phyloP scores from a whole-genome alignment of 306 rosid species.

The Oemleria cerasiformis region DNA sequence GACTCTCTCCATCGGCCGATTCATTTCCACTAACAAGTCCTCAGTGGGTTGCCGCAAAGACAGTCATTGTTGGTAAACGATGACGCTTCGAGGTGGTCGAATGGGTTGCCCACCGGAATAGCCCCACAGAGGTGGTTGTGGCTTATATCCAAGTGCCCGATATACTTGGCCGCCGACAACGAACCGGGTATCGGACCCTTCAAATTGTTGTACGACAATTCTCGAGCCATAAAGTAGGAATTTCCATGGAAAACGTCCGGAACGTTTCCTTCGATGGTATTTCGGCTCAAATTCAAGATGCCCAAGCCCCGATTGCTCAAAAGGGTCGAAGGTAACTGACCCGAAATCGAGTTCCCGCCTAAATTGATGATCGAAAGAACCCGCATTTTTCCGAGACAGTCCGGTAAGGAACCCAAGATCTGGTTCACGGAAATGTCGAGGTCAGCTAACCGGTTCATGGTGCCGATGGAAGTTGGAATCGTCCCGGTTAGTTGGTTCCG shows the following conservation, averaged over 20 bases:
- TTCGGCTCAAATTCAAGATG: constrained; percentile 74
- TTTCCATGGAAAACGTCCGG: constrained; percentile 69
- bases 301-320: constrained; percentile 68
- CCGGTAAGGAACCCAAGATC: constrained; percentile 53
- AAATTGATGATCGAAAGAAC: constrained; percentile 71
- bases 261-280: constrained; percentile 58
- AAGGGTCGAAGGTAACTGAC: constrained; percentile 52
- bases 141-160: constrained; percentile 85
- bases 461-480: constrained; percentile 50
- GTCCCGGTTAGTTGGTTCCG: constrained; percentile 61
- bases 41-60: constrained; percentile 81
- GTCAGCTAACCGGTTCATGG: constrained; percentile 69
- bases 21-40: constrained; percentile 37
- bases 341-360: constrained; percentile 62
- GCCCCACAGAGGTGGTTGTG: constrained; percentile 83
- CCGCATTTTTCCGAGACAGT: constrained; percentile 55
- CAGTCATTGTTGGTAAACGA: constrained; percentile 75
- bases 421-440: constrained; percentile 74
- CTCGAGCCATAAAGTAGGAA: constrained; percentile 75
- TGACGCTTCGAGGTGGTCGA: constrained; percentile 80
- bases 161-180: constrained; percentile 54
- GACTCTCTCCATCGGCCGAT: not conserved
- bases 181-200: constrained; percentile 75
- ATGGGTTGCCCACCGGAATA: constrained; percentile 74
- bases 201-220: constrained; percentile 60